Evolutionary conservation across 345 rosid genomes (phyloP).

Genomic region (Populus ilicifolia): DNA sequence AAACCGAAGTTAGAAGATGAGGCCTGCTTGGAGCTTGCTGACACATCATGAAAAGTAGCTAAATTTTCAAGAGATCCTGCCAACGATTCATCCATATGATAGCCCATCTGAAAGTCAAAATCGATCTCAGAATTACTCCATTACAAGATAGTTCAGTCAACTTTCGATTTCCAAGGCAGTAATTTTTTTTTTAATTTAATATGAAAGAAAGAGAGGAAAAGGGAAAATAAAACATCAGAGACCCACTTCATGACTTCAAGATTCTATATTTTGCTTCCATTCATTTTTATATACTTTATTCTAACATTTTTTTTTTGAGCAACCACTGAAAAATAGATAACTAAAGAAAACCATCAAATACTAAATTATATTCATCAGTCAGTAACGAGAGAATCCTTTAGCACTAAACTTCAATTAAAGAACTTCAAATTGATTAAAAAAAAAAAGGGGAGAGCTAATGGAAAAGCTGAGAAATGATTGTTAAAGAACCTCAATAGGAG

Average conservation of each 20-base stretch:
- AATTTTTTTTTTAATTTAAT: neutral
- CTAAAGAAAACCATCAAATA: neutral
- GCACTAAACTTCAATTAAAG: neutral
- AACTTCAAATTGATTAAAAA: neutral
- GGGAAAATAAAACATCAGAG: neutral
- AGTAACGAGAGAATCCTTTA: neutral
- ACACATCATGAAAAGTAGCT: neutral
- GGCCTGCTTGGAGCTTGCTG: conserved; percentile 3
- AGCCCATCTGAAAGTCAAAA: conserved; percentile 10
- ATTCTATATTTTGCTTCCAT: neutral
- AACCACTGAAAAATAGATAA: neutral
- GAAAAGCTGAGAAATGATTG: neutral
- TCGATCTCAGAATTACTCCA: neutral
- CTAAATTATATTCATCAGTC: neutral
- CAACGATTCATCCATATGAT: conserved; percentile 5
- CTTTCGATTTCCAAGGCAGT: neutral
- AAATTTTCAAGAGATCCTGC: neutral
- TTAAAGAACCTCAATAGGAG: conserved; percentile 5
- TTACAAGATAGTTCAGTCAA: neutral
- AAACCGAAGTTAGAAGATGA: neutral
- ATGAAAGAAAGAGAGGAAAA: neutral
- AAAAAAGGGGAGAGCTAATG: neutral
- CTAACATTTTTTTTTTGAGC: neutral
- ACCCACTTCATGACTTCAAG: neutral
- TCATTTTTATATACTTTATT: neutral